Conservation (phyloP, 2,329 filamentous ascomycete species). For the Immersiporthe knoxdaviesiana region DNA sequence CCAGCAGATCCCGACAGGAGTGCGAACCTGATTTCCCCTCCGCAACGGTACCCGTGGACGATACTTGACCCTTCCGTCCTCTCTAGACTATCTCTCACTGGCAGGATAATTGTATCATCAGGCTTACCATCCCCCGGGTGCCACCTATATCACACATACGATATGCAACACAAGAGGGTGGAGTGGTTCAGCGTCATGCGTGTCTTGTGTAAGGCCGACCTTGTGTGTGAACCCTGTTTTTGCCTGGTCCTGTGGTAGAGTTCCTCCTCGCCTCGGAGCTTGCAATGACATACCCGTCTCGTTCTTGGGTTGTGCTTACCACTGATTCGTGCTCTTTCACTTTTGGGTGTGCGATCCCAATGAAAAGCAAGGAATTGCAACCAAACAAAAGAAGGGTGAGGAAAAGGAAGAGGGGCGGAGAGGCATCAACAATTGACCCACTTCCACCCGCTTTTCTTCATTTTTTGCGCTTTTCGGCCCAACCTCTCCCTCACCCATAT, state of each 20-base stretch:
- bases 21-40: no score
- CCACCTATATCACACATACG: background rate
- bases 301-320: background rate
- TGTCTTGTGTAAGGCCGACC: background rate
- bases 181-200: background rate
- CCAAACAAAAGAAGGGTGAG: no score
- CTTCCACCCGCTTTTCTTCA: no score
- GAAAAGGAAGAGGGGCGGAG: no score
- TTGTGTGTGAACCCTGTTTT: background rate
- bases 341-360: no score
- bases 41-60: background rate
- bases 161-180: background rate
- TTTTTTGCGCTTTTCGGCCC: no score
- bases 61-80: background rate
- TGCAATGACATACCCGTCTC: background rate
- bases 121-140: background rate
- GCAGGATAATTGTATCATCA: background rate
- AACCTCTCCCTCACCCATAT: no score
- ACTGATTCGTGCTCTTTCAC: no score
- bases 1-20: background rate
- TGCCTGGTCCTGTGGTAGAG: background rate
- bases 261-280: background rate
- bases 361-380: no score
- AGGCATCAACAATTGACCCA: no score
- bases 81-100: no score